phyloP scores from a whole-genome alignment of 441 rosid genomes.

The Pelargonium exstipulatum region DNA sequence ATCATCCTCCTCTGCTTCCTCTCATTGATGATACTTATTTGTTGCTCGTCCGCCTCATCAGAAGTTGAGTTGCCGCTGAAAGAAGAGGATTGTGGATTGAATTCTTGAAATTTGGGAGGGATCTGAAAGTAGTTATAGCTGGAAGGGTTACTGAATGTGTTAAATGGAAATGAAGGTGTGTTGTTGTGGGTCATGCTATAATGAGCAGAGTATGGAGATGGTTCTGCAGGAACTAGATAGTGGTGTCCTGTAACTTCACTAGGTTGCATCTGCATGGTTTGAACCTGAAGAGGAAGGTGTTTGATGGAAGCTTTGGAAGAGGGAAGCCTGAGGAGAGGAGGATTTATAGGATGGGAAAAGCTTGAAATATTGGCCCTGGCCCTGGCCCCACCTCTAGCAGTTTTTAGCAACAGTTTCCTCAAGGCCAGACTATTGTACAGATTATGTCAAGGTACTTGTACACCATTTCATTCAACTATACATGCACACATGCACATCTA shows the following conservation, averaged over 20 bases:
- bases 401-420: slow-evolving; percentile 31
- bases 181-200: slow-evolving; percentile 30
- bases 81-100: slow-evolving; percentile 34
- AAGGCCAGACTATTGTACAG: slow-evolving; percentile 32
- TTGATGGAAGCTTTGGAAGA: slow-evolving; percentile 27
- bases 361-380: slow-evolving; percentile 20
- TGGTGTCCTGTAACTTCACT: slow-evolving; percentile 43
- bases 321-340: slow-evolving; percentile 32
- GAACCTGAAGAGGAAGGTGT: slow-evolving; percentile 10
- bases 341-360: slow-evolving; percentile 46
- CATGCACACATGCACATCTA: neutral
- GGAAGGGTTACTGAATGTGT: slow-evolving; percentile 27
- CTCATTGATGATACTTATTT: slow-evolving; percentile 50
- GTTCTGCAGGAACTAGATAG: slow-evolving; percentile 35
- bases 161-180: slow-evolving; percentile 37
- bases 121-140: slow-evolving; percentile 25
- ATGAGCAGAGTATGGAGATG: slow-evolving; percentile 34
- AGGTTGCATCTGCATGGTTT: slow-evolving; percentile 50
- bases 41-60: slow-evolving; percentile 63
- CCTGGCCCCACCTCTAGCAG: slow-evolving; percentile 40
- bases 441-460: too few species aligned
- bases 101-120: slow-evolving; percentile 50
- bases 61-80: slow-evolving; percentile 68
- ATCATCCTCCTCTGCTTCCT: slow-evolving; percentile 68
- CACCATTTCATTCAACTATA: too few species aligned